Percentiles rank a stretch among this genome's conserved stretches.
These are phyloP conservation scores for Aaosphaeria pasadenensis DNA, from an alignment of 2,329 filamentous ascomycete genomes.

Conservation along the genomic window DNA sequence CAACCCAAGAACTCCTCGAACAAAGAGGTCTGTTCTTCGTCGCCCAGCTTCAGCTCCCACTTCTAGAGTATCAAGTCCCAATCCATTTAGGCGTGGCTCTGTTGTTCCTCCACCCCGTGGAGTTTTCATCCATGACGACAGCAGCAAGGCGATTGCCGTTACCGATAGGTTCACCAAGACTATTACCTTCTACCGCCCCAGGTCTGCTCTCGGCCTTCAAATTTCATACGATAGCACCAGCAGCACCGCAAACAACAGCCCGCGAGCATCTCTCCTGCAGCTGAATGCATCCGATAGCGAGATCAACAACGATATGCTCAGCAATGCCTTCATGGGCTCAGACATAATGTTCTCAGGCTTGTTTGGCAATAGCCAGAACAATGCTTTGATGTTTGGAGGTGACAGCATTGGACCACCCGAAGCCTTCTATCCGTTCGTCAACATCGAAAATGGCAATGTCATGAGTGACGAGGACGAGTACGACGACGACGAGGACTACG, in stretches of 20 bases:
- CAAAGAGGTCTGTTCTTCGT: constrained; percentile 44
- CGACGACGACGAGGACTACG: constrained; percentile 58
- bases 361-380: constrained; percentile 44
- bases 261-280: constrained; percentile 32
- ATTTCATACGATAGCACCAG: constrained; percentile 33
- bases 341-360: constrained; percentile 79
- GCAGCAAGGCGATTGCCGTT: constrained; percentile 39
- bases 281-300: constrained; percentile 40
- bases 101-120: constrained; percentile 29
- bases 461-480: constrained; percentile 58
- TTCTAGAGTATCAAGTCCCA: constrained; percentile 34
- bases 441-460: constrained; percentile 54
- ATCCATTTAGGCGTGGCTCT: constrained; percentile 34
- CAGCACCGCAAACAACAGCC: constrained; percentile 40
- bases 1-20: constrained; percentile 44
- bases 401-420: constrained; percentile 71
- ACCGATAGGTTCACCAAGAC: constrained; percentile 40
- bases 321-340: constrained; percentile 37
- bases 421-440: constrained; percentile 69
- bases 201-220: constrained; percentile 14
- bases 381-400: constrained; percentile 48
- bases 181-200: constrained; percentile 41
- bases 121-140: constrained; percentile 36
- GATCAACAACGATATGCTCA: constrained; percentile 33
- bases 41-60: constrained; percentile 47